Conservation (phyloP, 2,329 filamentous ascomycete species). For the Hypocreales sp. region DNA sequence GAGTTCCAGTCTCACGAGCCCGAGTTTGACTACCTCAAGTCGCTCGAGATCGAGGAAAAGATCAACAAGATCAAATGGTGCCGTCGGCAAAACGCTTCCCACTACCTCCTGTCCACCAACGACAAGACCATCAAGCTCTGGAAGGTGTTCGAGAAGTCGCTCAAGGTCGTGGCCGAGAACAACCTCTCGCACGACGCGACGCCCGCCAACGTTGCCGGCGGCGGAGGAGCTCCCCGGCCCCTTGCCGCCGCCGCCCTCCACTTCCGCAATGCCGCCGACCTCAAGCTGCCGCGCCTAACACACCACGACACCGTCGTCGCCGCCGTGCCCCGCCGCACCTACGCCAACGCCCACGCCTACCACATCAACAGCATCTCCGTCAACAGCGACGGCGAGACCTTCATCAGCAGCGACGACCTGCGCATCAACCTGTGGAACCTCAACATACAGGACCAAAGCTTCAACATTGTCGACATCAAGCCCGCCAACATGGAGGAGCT, state of each 20-base stretch:
- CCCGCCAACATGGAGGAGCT: conserved; percentile 99
- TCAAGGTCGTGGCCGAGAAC: conserved; percentile 98
- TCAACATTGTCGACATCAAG: conserved; percentile 99
- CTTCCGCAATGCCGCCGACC: conserved; percentile 66
- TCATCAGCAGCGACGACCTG: conserved; percentile 96
- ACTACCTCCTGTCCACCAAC: conserved; percentile 95
- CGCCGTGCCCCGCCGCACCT: conserved; percentile 87
- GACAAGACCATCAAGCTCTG: conserved; percentile 99
- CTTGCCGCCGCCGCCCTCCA: conserved; percentile 49
- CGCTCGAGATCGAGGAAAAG: conserved; percentile 98
- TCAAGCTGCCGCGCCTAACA: conserved; percentile 90
- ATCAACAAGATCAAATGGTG: conserved; percentile 99
- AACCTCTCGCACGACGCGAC: conserved; percentile 93
- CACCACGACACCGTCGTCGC: conserved; percentile 98
- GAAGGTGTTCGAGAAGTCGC: conserved; percentile 99
- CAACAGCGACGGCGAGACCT: conserved; percentile 97
- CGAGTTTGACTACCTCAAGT: conserved; percentile 98
- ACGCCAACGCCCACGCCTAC: conserved; percentile 96
- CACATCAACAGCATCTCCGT: conserved; percentile 99
- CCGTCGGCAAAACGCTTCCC: conserved; percentile 90
- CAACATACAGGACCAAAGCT: conserved; percentile 98
- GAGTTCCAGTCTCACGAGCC: conserved; percentile 99
- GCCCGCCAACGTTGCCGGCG: conserved; percentile 54
- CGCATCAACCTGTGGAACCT: conserved; percentile 98
- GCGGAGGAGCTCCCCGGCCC: conserved; percentile 61